Evolutionary conservation across 1,139 yeast species (phyloP), one percentile per base, ranked within the genome.

Genomic region (Taiozyma onychis): DNA sequence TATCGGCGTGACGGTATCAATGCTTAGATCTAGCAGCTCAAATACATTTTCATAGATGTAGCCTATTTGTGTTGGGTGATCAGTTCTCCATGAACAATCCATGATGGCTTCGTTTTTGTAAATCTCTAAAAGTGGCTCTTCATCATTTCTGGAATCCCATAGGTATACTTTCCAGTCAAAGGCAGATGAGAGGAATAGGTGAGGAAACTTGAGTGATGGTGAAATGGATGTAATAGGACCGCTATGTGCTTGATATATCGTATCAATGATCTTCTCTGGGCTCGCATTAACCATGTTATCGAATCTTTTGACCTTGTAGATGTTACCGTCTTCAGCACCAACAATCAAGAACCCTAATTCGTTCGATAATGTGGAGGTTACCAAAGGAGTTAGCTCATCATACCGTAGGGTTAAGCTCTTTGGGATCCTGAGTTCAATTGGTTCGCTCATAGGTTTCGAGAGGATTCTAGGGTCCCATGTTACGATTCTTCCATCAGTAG

Each of bases 251-350:
- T 37, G 35, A 21, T 45, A 55, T 10, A 55, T 48, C 22, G 28
- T 71, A 65, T 41, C 57, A 45, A 74, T 68, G 22, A 48, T 21
- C 6, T 44, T 46, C 13, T 46, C 48, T 13, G 51, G 43, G 16
- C 35, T 42, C 1, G 55, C 62, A 57, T 39, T 66, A 44, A 27
- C 67, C 68, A 39, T 67, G 45, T 61, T 67, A 59, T 68, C 68
- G 57, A 68, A 59, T 56, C 73, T 56, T 54, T 68, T 61, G 26
- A 80, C 66, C 42, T 69, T 71, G 56, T 75, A 75, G 30, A 79
- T 64, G n/a, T 62, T 59, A 0, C 85, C 84, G 51, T 72, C 75
- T 51, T 75, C 77, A 18, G 79, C 64, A 2, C 79, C 78, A 9
- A 76, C 64, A 10, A 77, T 56, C n/a, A 77, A 59, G 5, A 64